Base-by-base conservation (phyloP, 805 yeast genomes). In the Candida peoriensis region DNA sequence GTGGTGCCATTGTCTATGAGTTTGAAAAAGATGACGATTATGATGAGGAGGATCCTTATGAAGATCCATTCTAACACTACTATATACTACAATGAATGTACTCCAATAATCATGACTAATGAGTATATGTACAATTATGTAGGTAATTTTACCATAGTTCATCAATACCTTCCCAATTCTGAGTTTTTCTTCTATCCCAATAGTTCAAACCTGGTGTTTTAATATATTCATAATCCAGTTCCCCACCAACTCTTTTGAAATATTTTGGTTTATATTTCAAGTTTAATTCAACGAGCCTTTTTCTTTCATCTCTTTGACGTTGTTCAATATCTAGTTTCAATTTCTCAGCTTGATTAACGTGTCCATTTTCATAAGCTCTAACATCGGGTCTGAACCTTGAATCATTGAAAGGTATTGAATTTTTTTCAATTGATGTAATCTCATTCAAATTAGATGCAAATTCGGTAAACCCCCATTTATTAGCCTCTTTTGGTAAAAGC, bases 21-120 rank as follows among this genome's bases (percentile, higher is more conserved):
- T 93, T 79, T 55, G 97, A 93, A 51, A 86, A 89, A 54, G 97
- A 90, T 57, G 98, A 90, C 56, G 98, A 90, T 58, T 90, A 89
- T 54, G 98, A 90, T 53, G 98, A 90, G 57, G 97, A 93, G 49
- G 98, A 90, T 59, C 97, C 97, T 0, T 90, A 80, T 52, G 98
- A 90, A 55, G 97, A 90, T 54, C 97, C 97, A 6, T 88, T 87
- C 52, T 88, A 59, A 58, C 24, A 20, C 24, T n/a, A n/a, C n/a
- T n/a, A n/a, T n/a, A n/a, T n/a, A n/a, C n/a, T n/a, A n/a, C n/a
- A n/a, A n/a, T n/a, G n/a, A n/a, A n/a, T n/a, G n/a, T n/a, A n/a
- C n/a, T n/a, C n/a, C n/a, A n/a, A n/a, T n/a, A n/a, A n/a, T n/a
- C n/a, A n/a, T n/a, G n/a, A n/a, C n/a, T n/a, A n/a, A n/a, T n/a